phyloP scores from a whole-genome alignment of 306 rosid species.

The Cicer judaicum region DNA sequence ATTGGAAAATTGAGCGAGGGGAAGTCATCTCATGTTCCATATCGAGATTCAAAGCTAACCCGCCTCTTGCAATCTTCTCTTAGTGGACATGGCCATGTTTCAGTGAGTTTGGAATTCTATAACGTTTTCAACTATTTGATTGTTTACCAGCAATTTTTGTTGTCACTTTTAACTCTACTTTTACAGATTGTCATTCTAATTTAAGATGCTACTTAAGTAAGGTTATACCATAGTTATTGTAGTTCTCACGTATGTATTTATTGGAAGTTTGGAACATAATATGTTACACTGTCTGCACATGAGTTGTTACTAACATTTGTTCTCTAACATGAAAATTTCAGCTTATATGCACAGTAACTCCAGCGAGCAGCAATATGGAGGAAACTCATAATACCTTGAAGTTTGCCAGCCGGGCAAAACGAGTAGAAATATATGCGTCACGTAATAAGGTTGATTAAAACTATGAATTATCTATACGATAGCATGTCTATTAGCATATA shows the following conservation, averaged over 20 bases:
- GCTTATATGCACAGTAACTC: slow-evolving; percentile 99
- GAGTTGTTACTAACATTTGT: slow-evolving; percentile 35
- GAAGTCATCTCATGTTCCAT: slow-evolving; percentile 98
- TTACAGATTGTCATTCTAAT: slow-evolving; percentile 21
- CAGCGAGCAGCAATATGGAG: slow-evolving; percentile 98
- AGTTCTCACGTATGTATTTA: slow-evolving; percentile 21
- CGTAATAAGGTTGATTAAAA: slow-evolving; percentile 80
- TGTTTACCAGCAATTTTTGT: slow-evolving; percentile 19
- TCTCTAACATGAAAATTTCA: slow-evolving; percentile 50
- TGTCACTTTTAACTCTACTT: slow-evolving; percentile 8
- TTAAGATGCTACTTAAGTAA: slow-evolving; percentile 13
- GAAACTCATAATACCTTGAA: slow-evolving; percentile 99
- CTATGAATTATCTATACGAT: slow-evolving; percentile 24
- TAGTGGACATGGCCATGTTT: slow-evolving; percentile 96
- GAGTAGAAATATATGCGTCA: slow-evolving; percentile 95
- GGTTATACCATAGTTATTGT: not conserved
- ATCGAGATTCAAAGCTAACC: slow-evolving; percentile 98
- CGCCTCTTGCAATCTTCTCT: slow-evolving; percentile 96
- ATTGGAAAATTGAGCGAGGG: slow-evolving; percentile 98
- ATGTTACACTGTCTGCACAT: not conserved
- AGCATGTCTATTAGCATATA: slow-evolving; percentile 31
- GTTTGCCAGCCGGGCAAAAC: slow-evolving; percentile 98
- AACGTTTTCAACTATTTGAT: slow-evolving; percentile 29
- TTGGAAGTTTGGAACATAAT: not conserved
- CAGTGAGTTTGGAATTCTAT: slow-evolving; percentile 69